phyloP scores from a whole-genome alignment of 768 basidiomycete genomes.

The Trichaptum fuscoviolaceum region DNA sequence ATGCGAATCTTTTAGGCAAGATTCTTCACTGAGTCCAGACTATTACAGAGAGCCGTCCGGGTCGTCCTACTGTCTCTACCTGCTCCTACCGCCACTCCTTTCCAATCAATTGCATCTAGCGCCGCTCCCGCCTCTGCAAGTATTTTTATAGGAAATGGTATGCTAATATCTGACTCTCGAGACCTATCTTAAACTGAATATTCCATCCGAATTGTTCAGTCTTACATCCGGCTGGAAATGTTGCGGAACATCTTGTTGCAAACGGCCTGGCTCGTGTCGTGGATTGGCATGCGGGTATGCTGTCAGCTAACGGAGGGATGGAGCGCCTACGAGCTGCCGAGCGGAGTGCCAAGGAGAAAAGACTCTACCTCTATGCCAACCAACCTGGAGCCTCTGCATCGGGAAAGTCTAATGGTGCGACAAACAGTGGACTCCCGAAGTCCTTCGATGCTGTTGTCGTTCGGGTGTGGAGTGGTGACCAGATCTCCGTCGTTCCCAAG shows the following conservation, averaged over 20 bases:
- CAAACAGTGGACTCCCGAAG: constrained; percentile 39
- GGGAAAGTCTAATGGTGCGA: constrained; percentile 42
- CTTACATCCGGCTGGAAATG: constrained; percentile 89
- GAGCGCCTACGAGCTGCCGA: constrained; percentile 85
- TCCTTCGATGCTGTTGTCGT: constrained; percentile 78
- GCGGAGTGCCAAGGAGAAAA: constrained; percentile 71
- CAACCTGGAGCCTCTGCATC: constrained; percentile 29
- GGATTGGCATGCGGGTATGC: constrained; percentile 97
- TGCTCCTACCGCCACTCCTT: constrained; percentile 71
- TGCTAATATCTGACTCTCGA: constrained; percentile 20
- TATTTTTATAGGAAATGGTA: constrained; percentile 85
- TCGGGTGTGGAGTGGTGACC: constrained; percentile 91
- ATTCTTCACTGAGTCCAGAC: constrained; percentile 87
- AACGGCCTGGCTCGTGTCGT: constrained; percentile 87
- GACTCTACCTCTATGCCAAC: constrained; percentile 63
- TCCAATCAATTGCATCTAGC: constrained; percentile 54
- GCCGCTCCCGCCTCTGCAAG: constrained; percentile 62
- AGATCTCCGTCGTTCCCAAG: constrained; percentile 75
- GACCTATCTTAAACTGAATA: neutral
- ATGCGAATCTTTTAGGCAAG: constrained; percentile 53
- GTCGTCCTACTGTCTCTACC: constrained; percentile 79
- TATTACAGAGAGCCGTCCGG: constrained; percentile 74
- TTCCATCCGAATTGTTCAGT: constrained; percentile 34
- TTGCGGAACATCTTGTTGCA: constrained; percentile 82
- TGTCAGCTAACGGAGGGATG: constrained; percentile 79